Conservation (phyloP, 2,329 filamentous ascomycete species). For the Drechslerella stenobrocha region DNA sequence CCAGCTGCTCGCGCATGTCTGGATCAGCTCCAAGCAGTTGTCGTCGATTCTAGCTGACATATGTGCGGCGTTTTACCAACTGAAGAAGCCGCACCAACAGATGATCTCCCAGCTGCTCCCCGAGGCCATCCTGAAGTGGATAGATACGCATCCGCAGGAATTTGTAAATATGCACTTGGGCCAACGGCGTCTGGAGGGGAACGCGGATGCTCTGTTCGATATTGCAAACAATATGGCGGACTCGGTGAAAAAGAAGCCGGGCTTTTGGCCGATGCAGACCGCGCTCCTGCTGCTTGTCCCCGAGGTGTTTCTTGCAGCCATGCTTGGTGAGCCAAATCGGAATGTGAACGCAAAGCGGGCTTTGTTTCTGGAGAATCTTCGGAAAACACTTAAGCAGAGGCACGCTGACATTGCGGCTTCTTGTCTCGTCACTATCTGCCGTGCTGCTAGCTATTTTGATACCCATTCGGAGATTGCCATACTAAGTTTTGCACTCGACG, state of each 20-base stretch:
- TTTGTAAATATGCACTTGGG: conserved; percentile 67
- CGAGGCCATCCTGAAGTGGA: conserved; percentile 67
- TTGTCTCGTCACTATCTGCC: conserved; percentile 66
- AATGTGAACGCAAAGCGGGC: conserved; percentile 68
- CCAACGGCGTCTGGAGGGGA: conserved; percentile 66
- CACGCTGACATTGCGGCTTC: conserved; percentile 65
- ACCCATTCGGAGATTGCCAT: conserved; percentile 66
- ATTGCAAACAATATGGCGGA: conserved; percentile 68
- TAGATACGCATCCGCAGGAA: conserved; percentile 67
- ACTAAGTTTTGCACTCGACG: conserved; percentile 69
- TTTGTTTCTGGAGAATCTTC: conserved; percentile 66
- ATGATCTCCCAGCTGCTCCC: conserved; percentile 67
- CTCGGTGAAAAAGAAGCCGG: conserved; percentile 61
- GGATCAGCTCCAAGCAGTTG: conserved; percentile 67
- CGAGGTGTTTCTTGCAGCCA: conserved; percentile 71
- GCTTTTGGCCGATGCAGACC: conserved; percentile 67
- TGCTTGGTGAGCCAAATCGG: conserved; percentile 67
- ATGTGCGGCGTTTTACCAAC: conserved; percentile 68
- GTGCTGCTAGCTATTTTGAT: conserved; percentile 67
- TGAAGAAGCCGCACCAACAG: conserved; percentile 67
- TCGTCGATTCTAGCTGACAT: conserved; percentile 67
- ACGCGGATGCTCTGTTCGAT: conserved; percentile 69
- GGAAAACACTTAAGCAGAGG: conserved; percentile 67
- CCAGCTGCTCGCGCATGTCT: conserved; percentile 66
- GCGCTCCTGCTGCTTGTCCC: conserved; percentile 67